Base-by-base conservation (phyloP, 306 rosid species). In the Cotoneaster glaucophyllus region DNA sequence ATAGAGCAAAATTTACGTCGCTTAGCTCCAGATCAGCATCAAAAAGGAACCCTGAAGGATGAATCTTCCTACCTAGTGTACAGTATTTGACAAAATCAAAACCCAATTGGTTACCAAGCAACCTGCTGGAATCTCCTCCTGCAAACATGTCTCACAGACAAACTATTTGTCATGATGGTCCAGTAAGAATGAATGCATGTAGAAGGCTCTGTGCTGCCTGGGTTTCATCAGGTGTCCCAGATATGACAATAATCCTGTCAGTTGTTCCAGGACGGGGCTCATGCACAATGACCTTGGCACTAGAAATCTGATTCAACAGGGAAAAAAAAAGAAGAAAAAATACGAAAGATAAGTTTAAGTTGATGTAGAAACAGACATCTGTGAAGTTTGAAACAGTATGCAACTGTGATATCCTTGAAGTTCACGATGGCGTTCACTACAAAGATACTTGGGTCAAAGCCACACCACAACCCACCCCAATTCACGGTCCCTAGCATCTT, bases 181-280 rank as follows among this genome's bases (percentile, higher is more conserved):
- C 99, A 17, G 95, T 85, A 52, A 92, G 97, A 81, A 95, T 95
- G 77, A 90, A 95, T 26, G 99, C 96, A 78, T 90, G 99, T 44
- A 95, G 93, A 71, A 95, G 97, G 83, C 96, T 89, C 84, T 95
- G 97, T 3, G 99, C 99, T 29, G 99, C 96, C 81, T 95, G 96
- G 50, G 98, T 95, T 87, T 95, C 98, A 18, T 95, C 98, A 0
- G 99, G 99, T 37, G 96, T 84, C 67, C 99, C 99, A 9, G 99
- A 95, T 75, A 95, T 88, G 74, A 95, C 89, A 69, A 95, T 83
- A 68, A 80, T 86, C 79, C 96, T 85, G 41, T 90, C 93, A 9
- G 87, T 82, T 54, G 89, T 80, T 84, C 96, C 90, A 21, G 90
- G 89, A 78, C 73, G 96, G 59, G 93, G 91, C 77, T 92, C 89